Evolutionary conservation across 1,139 yeast species (phyloP).

Genomic region (Saccharomyces hybrid): DNA sequence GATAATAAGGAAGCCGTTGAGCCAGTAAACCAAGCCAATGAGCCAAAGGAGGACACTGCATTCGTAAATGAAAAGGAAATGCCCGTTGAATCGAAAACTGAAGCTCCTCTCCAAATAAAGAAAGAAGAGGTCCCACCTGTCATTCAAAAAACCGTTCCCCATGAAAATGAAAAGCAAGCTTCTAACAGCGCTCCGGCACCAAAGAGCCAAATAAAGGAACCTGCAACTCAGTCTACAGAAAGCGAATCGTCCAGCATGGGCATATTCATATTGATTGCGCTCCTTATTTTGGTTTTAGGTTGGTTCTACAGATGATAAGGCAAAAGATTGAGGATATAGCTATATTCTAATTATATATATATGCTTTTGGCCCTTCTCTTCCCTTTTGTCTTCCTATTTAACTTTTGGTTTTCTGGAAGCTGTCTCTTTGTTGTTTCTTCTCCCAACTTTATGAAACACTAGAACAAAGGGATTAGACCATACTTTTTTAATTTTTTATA

Average conservation of each 20-base stretch:
- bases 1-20: conserved; percentile 5
- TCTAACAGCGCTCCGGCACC: conserved; percentile 11
- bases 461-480: no score
- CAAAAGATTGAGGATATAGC: no score
- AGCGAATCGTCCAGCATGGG: conserved; percentile 6
- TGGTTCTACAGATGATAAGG: no score
- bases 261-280: conserved; percentile 45
- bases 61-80: not conserved
- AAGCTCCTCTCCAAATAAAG: conserved; percentile 7
- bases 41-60: not conserved
- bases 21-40: not conserved
- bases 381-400: not conserved
- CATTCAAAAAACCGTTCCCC: conserved; percentile 6
- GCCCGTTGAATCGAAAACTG: not conserved
- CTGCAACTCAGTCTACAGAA: conserved; percentile 3
- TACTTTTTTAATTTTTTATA: not conserved
- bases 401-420: not conserved
- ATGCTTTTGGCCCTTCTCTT: conserved; percentile 18
- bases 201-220: conserved; percentile 5
- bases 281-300: no score
- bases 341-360: no score
- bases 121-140: not conserved
- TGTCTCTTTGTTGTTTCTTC: not conserved
- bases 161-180: conserved; percentile 8
- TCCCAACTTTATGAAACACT: not conserved